Percentiles rank a stretch among this genome's conserved stretches.
These are phyloP conservation scores for Hypoxylon sp. DNA, from an alignment of 2,329 filamentous ascomycete genomes.

Conservation along the genomic window DNA sequence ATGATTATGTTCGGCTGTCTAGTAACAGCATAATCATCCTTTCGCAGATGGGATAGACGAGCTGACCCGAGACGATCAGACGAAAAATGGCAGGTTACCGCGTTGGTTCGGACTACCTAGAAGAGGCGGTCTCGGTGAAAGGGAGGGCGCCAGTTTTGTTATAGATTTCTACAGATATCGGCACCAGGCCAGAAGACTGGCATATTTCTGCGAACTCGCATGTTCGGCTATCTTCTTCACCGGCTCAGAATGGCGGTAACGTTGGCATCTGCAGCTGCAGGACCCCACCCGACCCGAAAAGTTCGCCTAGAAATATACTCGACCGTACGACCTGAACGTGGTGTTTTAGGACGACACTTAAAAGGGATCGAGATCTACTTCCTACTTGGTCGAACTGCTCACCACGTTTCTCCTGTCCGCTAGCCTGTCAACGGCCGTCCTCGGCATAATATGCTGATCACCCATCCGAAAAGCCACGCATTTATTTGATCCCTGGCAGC, in stretches of 20 bases:
- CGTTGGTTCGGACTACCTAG: constrained; percentile 2
- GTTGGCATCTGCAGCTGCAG: constrained; percentile 30
- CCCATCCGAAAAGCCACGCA: constrained; percentile 8
- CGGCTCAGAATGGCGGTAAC: constrained; percentile 23
- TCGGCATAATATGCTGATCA: constrained; percentile 18
- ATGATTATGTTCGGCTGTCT: constrained; percentile 38
- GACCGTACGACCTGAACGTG: constrained; percentile 16
- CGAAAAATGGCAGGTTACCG: constrained; percentile 5
- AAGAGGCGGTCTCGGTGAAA: constrained; percentile 20
- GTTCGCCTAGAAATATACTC: constrained; percentile 18
- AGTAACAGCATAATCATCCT: constrained; percentile 41
- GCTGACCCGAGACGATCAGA: not conserved
- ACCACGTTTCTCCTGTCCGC: not conserved
- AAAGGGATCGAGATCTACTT: constrained; percentile 35
- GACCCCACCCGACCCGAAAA: constrained; percentile 27
- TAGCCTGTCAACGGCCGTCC: constrained; percentile 18
- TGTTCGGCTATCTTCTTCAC: constrained; percentile 8
- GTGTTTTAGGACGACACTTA: constrained; percentile 22
- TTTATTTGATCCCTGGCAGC: constrained; percentile 25
- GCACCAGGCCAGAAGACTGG: constrained; percentile 11
- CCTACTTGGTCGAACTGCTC: constrained; percentile 7
- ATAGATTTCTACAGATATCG: not conserved
- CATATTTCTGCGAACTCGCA: constrained; percentile 25
- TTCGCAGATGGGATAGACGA: not conserved
- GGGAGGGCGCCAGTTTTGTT: not conserved